Evolutionary conservation across 2,329 filamentous ascomycete species (phyloP).

Genomic region (Epichloe amarillans): DNA sequence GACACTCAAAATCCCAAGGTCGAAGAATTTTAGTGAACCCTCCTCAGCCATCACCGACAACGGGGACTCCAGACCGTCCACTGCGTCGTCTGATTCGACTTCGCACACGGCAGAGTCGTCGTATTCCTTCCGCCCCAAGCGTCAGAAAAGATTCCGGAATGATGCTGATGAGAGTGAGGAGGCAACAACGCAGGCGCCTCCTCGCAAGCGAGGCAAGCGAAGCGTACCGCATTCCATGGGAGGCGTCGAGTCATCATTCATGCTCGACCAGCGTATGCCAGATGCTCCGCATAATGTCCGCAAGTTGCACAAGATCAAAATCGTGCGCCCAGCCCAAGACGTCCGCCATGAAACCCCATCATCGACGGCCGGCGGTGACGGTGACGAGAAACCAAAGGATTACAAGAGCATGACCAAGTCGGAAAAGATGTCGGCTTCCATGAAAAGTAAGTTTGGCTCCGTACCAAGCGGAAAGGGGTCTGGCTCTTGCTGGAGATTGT

Average conservation of each 20-base stretch:
- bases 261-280: conserved; percentile 10
- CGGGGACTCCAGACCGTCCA: conserved; percentile 37
- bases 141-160: conserved; percentile 39
- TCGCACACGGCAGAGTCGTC: conserved; percentile 35
- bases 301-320: conserved; percentile 26
- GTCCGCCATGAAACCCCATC: conserved; percentile 19
- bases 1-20: conserved; percentile 27
- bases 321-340: conserved; percentile 17
- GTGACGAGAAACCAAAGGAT: conserved; percentile 34
- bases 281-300: conserved; percentile 13
- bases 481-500: neutral
- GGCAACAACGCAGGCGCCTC: conserved; percentile 20
- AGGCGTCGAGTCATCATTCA: conserved; percentile 7
- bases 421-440: conserved; percentile 52
- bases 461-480: neutral
- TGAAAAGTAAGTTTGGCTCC: conserved; percentile 40
- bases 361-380: conserved; percentile 16
- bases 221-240: conserved; percentile 6
- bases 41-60: conserved; percentile 24
- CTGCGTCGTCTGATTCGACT: conserved; percentile 39
- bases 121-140: conserved; percentile 41
- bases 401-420: conserved; percentile 51
- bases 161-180: conserved; percentile 30
- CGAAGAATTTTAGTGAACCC: conserved; percentile 25
- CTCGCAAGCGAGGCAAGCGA: conserved; percentile 25